Percentiles rank a stretch among this genome's conserved stretches.
Conservation (phyloP, 2,329 filamentous ascomycete species). For the Colletotrichum eleusines region DNA sequence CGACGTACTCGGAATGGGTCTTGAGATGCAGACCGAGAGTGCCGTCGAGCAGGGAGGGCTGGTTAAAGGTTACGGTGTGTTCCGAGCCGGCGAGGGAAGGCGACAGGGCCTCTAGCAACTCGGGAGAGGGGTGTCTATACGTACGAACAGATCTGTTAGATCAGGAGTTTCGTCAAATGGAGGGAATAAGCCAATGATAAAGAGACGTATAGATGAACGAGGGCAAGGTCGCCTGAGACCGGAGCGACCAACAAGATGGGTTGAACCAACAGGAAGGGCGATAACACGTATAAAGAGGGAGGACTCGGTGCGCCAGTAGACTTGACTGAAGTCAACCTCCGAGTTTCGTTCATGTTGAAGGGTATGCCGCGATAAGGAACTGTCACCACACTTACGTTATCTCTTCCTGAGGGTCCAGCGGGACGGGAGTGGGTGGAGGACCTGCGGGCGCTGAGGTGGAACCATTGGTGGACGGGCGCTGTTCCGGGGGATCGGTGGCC, state of each 20-base stretch:
- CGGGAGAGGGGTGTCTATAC: conserved; percentile 39
- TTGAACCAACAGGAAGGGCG: conserved; percentile 18
- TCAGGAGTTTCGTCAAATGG: not conserved
- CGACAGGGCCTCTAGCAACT: conserved; percentile 41
- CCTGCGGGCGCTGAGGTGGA: conserved; percentile 25
- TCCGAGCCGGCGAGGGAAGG: conserved; percentile 38
- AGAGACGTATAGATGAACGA: not conserved
- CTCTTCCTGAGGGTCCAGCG: conserved; percentile 41
- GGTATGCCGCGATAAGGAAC: not conserved
- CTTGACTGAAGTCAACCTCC: not conserved
- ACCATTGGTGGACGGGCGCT: conserved; percentile 40
- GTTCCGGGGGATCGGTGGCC: conserved; percentile 44
- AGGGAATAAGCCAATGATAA: conserved; percentile 2
- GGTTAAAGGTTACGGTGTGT: conserved; percentile 37
- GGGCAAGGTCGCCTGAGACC: not conserved
- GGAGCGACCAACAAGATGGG: not conserved
- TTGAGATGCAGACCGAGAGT: conserved; percentile 68
- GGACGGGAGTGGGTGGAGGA: conserved; percentile 29
- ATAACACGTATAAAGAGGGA: conserved; percentile 21
- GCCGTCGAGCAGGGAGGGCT: conserved; percentile 51
- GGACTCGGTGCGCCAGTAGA: conserved; percentile 1
- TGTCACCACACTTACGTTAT: conserved; percentile 36
- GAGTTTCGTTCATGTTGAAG: not conserved
- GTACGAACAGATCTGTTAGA: conserved; percentile 13
- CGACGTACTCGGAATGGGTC: conserved; percentile 71